phyloP scores from a whole-genome alignment of 1,139 yeast species.

The Yamadazyma siamensis region DNA sequence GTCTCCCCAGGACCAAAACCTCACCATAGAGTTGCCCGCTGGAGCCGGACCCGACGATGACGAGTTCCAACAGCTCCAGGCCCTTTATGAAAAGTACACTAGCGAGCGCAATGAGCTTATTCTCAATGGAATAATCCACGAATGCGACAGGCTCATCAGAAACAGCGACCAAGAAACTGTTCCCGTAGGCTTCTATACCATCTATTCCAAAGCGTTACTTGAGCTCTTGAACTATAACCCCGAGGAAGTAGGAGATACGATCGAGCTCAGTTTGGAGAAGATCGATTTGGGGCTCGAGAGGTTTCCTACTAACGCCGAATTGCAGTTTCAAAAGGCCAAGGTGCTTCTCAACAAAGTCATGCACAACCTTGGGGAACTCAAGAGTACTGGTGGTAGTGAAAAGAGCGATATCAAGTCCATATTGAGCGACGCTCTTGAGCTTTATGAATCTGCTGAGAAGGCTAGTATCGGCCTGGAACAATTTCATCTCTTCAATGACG shows the following conservation, averaged over 20 bases:
- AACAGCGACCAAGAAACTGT: constrained; percentile 29
- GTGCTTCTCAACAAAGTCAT: constrained; percentile 58
- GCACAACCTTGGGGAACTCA: constrained; percentile 32
- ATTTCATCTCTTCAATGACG: constrained; percentile 30
- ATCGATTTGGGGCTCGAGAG: constrained; percentile 55
- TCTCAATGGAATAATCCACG: constrained; percentile 84
- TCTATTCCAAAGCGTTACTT: constrained; percentile 70
- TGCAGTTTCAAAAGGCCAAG: constrained; percentile 54
- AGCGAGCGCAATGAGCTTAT: constrained; percentile 57
- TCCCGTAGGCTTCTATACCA: constrained; percentile 63
- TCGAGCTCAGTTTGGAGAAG: constrained; percentile 69
- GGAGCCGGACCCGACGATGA: constrained; percentile 65
- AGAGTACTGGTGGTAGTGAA: too few species aligned
- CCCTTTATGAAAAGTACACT: constrained; percentile 62
- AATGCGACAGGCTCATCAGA: constrained; percentile 79
- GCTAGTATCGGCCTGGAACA: constrained; percentile 24
- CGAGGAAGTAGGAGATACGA: constrained; percentile 30
- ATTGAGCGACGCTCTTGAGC: constrained; percentile 16
- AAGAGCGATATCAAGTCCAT: background rate
- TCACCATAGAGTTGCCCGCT: constrained; percentile 68
- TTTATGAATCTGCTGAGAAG: constrained; percentile 45
- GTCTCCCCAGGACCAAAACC: constrained; percentile 30
- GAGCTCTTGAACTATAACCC: constrained; percentile 59
- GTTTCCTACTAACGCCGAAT: constrained; percentile 40
- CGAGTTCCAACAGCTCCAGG: constrained; percentile 69